These are phyloP conservation scores for Ceratobasidium sp. DNA, from an alignment of 1,284 basidiomycete species.

Conservation along the genomic window DNA sequence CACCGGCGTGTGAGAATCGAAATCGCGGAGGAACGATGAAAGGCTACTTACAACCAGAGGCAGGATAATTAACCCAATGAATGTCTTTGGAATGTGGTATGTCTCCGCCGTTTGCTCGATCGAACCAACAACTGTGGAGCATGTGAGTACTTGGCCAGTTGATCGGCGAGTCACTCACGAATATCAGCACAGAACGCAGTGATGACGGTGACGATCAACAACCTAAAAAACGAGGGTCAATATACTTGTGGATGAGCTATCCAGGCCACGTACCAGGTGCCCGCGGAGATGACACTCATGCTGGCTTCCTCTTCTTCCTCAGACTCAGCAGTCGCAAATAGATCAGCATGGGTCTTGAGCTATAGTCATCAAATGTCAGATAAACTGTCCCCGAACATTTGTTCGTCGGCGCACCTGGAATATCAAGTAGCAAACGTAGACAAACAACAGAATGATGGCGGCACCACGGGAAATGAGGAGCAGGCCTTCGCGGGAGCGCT, in stretches of 20 bases:
- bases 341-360: slow-evolving; percentile 63
- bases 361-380: slow-evolving; percentile 52
- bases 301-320: slow-evolving; percentile 64
- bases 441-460: slow-evolving; percentile 79
- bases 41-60: slow-evolving; percentile 70
- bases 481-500: slow-evolving; percentile 63
- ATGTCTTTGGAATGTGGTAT: slow-evolving; percentile 83
- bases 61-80: slow-evolving; percentile 79
- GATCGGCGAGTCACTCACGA: slow-evolving; percentile 59
- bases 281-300: slow-evolving; percentile 78
- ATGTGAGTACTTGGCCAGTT: slow-evolving; percentile 8
- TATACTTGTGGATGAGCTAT: background rate
- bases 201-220: slow-evolving; percentile 75
- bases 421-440: slow-evolving; percentile 83
- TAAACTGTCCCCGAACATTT: background rate
- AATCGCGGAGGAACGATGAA: background rate
- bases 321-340: slow-evolving; percentile 57
- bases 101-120: slow-evolving; percentile 88
- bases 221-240: slow-evolving; percentile 55
- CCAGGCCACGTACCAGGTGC: slow-evolving; percentile 53
- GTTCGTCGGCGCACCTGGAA: slow-evolving; percentile 69
- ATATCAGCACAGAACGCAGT: slow-evolving; percentile 90
- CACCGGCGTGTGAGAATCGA: background rate
- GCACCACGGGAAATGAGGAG: slow-evolving; percentile 86
- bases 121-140: slow-evolving; percentile 76